A percentile compares a stretch with the other conserved stretches of the same genome.
phyloP scores from a whole-genome alignment of 257 asterid genomes.

The Haberlea rhodopensis region DNA sequence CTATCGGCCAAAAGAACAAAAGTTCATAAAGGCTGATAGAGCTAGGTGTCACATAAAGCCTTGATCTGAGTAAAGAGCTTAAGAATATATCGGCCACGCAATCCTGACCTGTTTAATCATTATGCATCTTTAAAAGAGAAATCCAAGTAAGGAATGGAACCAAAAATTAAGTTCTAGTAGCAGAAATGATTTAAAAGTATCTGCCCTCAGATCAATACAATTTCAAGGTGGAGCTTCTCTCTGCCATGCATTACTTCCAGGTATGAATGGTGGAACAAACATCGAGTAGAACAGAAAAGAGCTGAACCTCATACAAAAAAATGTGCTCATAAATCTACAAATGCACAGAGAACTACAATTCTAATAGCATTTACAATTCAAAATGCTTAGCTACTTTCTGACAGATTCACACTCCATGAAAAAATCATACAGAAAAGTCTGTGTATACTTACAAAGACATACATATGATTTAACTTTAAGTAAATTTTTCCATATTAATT shows the following conservation, averaged over 20 bases:
- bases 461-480: too few relatives aligned
- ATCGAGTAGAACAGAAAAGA: too few relatives aligned
- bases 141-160: background rate
- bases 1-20: constrained; percentile 7
- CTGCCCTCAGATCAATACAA: background rate
- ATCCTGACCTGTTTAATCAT: background rate
- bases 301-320: too few relatives aligned
- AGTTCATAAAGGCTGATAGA: constrained; percentile 3
- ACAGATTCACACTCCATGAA: too few relatives aligned
- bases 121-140: background rate
- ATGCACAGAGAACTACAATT: too few relatives aligned
- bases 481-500: too few relatives aligned
- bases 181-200: background rate
- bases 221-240: background rate
- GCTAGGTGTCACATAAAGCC: constrained; percentile 4
- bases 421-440: too few relatives aligned
- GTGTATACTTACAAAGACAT: background rate
- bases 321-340: too few relatives aligned
- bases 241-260: background rate
- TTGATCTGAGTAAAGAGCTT: constrained; percentile 3
- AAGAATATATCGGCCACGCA: background rate
- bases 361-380: too few relatives aligned
- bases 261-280: background rate
- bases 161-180: background rate
- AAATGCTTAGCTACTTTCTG: too few relatives aligned